phyloP scores from a whole-genome alignment of 179 eudicot genomes.

The Nepenthes alata region DNA sequence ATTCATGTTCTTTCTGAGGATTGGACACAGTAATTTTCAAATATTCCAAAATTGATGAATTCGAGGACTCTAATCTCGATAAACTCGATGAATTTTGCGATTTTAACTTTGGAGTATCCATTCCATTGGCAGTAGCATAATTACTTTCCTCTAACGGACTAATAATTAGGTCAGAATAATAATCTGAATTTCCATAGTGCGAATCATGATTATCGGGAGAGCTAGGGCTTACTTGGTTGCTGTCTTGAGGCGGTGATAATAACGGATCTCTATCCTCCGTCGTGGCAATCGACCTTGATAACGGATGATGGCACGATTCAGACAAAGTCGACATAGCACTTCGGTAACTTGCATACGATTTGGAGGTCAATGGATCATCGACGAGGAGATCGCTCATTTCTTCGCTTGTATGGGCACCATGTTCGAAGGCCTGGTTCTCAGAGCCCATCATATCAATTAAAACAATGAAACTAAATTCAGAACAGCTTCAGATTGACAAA shows the following conservation, averaged over 20 bases:
- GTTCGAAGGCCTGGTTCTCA: constrained; percentile 16
- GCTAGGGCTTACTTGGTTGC: constrained; percentile 12
- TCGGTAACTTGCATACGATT: constrained; percentile 33
- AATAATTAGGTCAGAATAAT: constrained; percentile 28
- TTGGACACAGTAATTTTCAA: constrained; percentile 48
- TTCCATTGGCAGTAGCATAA: constrained; percentile 23
- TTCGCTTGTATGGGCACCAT: constrained; percentile 13
- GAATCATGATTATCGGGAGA: constrained; percentile 7
- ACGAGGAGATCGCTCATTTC: constrained; percentile 32
- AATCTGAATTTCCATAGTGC: constrained; percentile 21
- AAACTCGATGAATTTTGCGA: constrained; percentile 4
- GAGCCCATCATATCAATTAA: constrained; percentile 28
- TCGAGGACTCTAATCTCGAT: constrained; percentile 17
- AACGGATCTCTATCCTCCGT: constrained; percentile 58
- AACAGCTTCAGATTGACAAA: too few species aligned
- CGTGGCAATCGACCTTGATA: constrained; percentile 18
- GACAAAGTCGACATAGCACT: constrained; percentile 44
- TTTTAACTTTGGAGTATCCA: constrained; percentile 10
- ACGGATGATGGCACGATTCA: constrained; percentile 34
- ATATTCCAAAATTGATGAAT: constrained; percentile 28
- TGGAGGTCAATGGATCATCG: constrained; percentile 29
- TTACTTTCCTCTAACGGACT: constrained; percentile 19
- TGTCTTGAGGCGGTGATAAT: constrained; percentile 18
- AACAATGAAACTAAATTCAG: not conserved
- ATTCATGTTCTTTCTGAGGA: constrained; percentile 67